Percentiles rank a stretch among this genome's conserved stretches.
Evolutionary conservation across 1,284 basidiomycete species (phyloP).

Genomic region (Naganishia liquefaciens): DNA sequence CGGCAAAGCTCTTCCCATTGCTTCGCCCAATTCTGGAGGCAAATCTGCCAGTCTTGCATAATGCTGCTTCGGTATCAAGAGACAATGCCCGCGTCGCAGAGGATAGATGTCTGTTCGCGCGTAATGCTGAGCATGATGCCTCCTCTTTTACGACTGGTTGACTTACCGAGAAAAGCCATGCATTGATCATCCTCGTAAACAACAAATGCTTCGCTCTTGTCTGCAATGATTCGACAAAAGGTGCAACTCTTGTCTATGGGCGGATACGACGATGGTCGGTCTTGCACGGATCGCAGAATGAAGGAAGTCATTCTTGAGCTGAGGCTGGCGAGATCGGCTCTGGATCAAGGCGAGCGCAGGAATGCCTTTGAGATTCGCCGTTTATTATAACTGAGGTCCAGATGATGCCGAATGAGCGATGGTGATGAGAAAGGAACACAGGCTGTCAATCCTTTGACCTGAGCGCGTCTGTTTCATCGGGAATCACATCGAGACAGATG

Average conservation of each 20-base stretch:
- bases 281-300: conserved; percentile 33
- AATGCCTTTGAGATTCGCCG: background rate
- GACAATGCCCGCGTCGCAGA: conserved; percentile 32
- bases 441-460: too few relatives aligned
- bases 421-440: too few relatives aligned
- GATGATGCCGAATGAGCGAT: too few relatives aligned
- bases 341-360: background rate
- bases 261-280: conserved; percentile 32
- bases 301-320: conserved; percentile 34
- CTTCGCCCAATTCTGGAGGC: conserved; percentile 22
- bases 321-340: background rate
- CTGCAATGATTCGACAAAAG: conserved; percentile 34
- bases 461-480: too few relatives aligned
- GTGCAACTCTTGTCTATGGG: conserved; percentile 29
- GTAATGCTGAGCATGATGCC: background rate
- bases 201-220: conserved; percentile 26
- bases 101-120: conserved; percentile 32
- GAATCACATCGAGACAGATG: too few relatives aligned
- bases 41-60: conserved; percentile 32
- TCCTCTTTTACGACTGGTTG: background rate
- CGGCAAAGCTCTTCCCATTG: conserved; percentile 34
- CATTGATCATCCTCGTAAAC: conserved; percentile 33
- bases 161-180: conserved; percentile 34
- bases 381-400: too few relatives aligned
- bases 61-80: conserved; percentile 35